These are phyloP conservation scores for Nadsonia starkeyi-henricii DNA, from an alignment of 1,139 yeast species.

Conservation along the genomic window DNA sequence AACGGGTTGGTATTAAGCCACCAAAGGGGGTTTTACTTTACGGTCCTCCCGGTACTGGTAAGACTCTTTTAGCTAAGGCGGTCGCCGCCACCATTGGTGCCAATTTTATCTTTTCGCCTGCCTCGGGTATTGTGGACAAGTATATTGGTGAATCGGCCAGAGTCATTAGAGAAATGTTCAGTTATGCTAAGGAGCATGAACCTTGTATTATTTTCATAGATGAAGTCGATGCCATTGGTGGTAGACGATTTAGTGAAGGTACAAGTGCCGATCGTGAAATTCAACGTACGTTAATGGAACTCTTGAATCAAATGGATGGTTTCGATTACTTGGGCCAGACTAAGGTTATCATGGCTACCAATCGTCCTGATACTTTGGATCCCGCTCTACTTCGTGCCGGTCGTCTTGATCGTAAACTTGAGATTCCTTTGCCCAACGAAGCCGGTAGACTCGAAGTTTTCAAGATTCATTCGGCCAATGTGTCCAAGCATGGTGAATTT, in stretches of 20 bases:
- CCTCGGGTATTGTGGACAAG: conserved; percentile 95
- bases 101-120: conserved; percentile 93
- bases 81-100: conserved; percentile 99
- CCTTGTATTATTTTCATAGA: conserved; percentile 99
- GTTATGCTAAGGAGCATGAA: conserved; percentile 95
- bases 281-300: conserved; percentile 96
- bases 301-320: conserved; percentile 97
- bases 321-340: conserved; percentile 95
- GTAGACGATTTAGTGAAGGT: conserved; percentile 95
- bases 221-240: conserved; percentile 98
- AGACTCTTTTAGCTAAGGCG: conserved; percentile 89
- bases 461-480: conserved; percentile 82
- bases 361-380: conserved; percentile 95
- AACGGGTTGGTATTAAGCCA: conserved; percentile 93
- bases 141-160: conserved; percentile 98
- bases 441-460: conserved; percentile 90
- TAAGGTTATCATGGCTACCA: conserved; percentile 97
- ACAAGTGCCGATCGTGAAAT: conserved; percentile 98
- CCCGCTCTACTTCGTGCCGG: conserved; percentile 99
- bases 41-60: conserved; percentile 99
- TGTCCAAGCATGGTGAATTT: conserved; percentile 86
- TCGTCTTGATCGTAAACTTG: conserved; percentile 93
- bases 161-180: conserved; percentile 95
- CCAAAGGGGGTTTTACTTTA: conserved; percentile 95
- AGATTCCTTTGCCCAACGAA: conserved; percentile 92